Evolutionary conservation across 495 filamentous ascomycete species (phyloP).

Genomic region (Podospora bellae-mahoneyi): DNA sequence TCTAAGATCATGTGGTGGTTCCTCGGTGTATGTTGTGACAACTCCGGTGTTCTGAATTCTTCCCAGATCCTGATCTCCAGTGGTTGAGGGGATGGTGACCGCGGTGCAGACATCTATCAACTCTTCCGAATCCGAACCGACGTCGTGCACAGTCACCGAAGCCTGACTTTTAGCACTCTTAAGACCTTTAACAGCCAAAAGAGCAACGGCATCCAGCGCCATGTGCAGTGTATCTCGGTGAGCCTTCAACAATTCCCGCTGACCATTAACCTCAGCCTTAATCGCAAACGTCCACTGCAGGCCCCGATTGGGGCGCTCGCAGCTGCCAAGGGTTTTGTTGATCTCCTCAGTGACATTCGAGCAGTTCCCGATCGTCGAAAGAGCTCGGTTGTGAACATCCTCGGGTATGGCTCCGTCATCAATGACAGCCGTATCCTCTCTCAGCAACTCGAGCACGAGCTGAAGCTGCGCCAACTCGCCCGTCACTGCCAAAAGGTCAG

Average conservation of each 20-base stretch:
- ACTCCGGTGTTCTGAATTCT: not conserved
- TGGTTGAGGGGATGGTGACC: not conserved
- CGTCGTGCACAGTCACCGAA: not conserved
- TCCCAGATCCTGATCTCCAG: not conserved
- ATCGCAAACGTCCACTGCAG: not conserved
- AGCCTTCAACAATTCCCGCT: not conserved
- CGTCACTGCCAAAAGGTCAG: not conserved
- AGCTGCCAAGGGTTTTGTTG: not conserved
- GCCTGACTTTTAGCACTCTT: not conserved
- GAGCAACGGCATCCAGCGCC: not conserved
- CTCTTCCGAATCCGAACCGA: not conserved
- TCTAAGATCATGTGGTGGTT: not conserved
- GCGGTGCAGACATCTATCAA: not conserved
- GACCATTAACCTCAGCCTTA: not conserved
- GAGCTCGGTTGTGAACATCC: not conserved
- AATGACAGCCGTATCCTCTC: not conserved
- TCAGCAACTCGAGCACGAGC: not conserved
- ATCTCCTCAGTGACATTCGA: not conserved
- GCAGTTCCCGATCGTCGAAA: not conserved
- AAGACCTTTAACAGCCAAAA: not conserved
- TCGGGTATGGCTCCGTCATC: not conserved
- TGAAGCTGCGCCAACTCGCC: not conserved
- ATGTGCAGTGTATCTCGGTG: not conserved
- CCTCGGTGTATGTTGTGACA: not conserved
- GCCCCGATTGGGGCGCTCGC: not conserved